A percentile compares a stretch with the other conserved stretches of the same genome.
Conservation (phyloP, 768 basidiomycete species). For the Cyathus striatus region DNA sequence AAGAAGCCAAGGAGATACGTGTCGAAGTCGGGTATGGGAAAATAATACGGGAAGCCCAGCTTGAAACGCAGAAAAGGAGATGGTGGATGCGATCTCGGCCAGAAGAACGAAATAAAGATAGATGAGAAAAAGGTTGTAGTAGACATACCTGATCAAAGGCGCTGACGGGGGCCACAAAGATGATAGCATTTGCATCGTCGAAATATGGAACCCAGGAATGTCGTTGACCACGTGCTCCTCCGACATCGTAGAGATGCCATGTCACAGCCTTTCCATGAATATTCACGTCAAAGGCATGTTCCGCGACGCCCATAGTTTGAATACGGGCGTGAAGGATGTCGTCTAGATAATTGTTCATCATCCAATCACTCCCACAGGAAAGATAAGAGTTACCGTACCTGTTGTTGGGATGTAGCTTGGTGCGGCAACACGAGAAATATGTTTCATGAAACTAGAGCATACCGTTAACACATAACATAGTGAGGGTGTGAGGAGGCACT, state of each 20-base stretch:
- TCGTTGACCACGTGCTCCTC: conserved; percentile 67
- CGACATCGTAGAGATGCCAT: conserved; percentile 71
- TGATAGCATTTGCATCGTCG: conserved; percentile 75
- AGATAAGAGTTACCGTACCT: conserved; percentile 32
- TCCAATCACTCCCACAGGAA: too few species aligned
- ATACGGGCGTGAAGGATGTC: conserved; percentile 88
- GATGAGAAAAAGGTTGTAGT: not conserved
- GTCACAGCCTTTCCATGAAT: conserved; percentile 74
- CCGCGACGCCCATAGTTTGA: conserved; percentile 85
- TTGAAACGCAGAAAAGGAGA: too few species aligned
- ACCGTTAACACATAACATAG: conserved; percentile 6
- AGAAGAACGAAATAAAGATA: not conserved
- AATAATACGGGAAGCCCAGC: not conserved
- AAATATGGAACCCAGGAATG: conserved; percentile 79
- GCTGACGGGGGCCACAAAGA: conserved; percentile 74
- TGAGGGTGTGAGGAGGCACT: conserved; percentile 24
- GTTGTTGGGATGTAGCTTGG: conserved; percentile 70
- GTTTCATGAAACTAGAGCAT: conserved; percentile 59
- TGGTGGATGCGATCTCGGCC: not conserved
- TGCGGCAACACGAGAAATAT: conserved; percentile 68
- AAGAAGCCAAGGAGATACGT: not conserved
- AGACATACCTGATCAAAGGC: conserved; percentile 67
- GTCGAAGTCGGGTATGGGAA: not conserved
- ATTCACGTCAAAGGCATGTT: conserved; percentile 78
- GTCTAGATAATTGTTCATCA: too few species aligned